Percentiles rank a stretch among this genome's conserved stretches.
Evolutionary conservation across 1,139 yeast species (phyloP).

Genomic region (Zygotorulaspora mrakii): DNA sequence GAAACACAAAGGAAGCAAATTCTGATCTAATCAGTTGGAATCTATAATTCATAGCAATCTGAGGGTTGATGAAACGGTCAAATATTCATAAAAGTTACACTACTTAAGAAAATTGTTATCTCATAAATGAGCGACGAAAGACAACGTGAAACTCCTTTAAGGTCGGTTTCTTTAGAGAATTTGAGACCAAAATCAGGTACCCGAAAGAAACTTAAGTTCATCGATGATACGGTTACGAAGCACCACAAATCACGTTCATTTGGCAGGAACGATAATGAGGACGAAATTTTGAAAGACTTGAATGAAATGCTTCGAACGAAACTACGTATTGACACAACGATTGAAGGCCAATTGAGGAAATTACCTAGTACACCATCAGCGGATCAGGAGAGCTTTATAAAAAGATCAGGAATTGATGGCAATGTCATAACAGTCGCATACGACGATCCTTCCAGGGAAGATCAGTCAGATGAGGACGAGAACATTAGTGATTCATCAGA

Average conservation of each 20-base stretch:
- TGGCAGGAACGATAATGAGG: constrained; percentile 18
- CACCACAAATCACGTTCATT: constrained; percentile 8
- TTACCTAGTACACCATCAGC: constrained; percentile 1
- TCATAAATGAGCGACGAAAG: constrained; percentile 9
- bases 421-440: constrained; percentile 13
- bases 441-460: constrained; percentile 11
- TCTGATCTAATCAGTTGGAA: too few relatives aligned
- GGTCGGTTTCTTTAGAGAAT: constrained; percentile 24
- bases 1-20: background rate
- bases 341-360: constrained; percentile 7
- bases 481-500: constrained; percentile 12
- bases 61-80: background rate
- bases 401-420: constrained; percentile 17
- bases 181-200: constrained; percentile 13
- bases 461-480: constrained; percentile 14
- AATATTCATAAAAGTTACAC: background rate
- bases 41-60: too few relatives aligned
- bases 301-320: constrained; percentile 28
- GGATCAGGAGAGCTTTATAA: constrained; percentile 13
- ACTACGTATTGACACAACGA: constrained; percentile 17
- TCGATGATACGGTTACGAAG: constrained; percentile 19
- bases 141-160: constrained; percentile 12
- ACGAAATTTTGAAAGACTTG: constrained; percentile 26
- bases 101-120: background rate
- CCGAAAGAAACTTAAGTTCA: constrained; percentile 14